These are phyloP conservation scores for Pterulicium gracile DNA, from an alignment of 1,284 basidiomycete species.

Conservation along the genomic window DNA sequence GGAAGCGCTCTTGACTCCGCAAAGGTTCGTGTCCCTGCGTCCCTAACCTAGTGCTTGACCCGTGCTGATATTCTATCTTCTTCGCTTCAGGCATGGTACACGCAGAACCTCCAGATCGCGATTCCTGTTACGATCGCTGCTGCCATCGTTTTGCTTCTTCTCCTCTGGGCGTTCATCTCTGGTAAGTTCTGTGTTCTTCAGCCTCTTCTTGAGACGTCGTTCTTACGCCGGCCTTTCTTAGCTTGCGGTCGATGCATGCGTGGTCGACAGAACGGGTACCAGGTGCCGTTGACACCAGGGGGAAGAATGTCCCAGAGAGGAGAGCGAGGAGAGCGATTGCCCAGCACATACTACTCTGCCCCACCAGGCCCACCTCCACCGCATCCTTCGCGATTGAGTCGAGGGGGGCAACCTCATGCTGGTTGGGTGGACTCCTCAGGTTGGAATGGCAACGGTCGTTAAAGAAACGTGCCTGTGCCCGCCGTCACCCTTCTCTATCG, in stretches of 20 bases:
- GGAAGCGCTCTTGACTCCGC: conserved; percentile 56
- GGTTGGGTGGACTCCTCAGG: background rate
- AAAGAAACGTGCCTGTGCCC: no score
- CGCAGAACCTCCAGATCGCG: conserved; percentile 67
- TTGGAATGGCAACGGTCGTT: background rate
- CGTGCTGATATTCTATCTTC: no score
- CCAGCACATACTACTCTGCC: background rate
- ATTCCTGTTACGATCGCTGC: conserved; percentile 73
- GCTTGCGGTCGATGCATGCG: conserved; percentile 10
- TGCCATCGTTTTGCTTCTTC: conserved; percentile 46
- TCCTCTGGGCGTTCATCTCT: conserved; percentile 33
- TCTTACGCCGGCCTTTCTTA: no score
- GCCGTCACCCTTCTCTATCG: no score
- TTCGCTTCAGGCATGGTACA: conserved; percentile 53
- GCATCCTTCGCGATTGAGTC: background rate
- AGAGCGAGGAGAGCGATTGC: background rate
- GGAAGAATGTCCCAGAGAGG: conserved; percentile 12
- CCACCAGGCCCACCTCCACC: background rate
- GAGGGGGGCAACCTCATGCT: background rate
- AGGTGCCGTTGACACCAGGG: background rate
- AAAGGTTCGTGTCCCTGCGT: conserved; percentile 35
- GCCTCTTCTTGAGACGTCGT: no score
- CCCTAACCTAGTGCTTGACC: no score
- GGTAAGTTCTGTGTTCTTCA: no score
- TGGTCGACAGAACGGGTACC: background rate